These are phyloP conservation scores for Solanum clarkiae DNA, from an alignment of 257 asterid species.

Conservation along the genomic window DNA sequence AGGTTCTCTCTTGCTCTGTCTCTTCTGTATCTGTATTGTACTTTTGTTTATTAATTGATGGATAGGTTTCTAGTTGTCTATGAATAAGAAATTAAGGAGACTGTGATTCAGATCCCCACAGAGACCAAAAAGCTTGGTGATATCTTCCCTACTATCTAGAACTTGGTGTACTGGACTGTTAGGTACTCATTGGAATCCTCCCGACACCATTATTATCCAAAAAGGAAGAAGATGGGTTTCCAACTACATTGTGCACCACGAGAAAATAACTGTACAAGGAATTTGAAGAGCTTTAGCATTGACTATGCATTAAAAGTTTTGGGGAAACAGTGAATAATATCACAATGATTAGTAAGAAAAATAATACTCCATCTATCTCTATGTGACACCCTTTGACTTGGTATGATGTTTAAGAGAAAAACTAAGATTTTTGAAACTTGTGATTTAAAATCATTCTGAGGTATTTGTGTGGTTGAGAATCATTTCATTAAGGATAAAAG, in stretches of 20 bases:
- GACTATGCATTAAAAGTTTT: background rate
- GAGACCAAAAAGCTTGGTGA: background rate
- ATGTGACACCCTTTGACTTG: no score
- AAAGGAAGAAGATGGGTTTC: background rate
- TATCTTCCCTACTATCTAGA: background rate
- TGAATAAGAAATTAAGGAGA: background rate
- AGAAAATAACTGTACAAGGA: background rate
- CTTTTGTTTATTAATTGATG: background rate
- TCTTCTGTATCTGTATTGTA: background rate
- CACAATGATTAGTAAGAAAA: no score
- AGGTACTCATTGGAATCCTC: background rate
- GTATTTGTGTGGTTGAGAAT: no score
- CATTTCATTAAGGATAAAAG: no score
- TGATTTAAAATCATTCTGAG: no score
- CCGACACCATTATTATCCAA: background rate
- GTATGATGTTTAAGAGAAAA: no score
- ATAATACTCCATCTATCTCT: no score
- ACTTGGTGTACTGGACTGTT: background rate
- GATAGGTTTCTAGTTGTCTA: background rate
- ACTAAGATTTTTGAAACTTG: no score
- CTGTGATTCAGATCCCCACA: background rate
- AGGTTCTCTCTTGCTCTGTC: conserved; percentile 30
- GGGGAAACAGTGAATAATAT: no score
- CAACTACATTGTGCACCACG: background rate
- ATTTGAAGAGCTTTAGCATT: background rate